Conservation (phyloP, 768 basidiomycete genomes). For the Suillus paluster region DNA sequence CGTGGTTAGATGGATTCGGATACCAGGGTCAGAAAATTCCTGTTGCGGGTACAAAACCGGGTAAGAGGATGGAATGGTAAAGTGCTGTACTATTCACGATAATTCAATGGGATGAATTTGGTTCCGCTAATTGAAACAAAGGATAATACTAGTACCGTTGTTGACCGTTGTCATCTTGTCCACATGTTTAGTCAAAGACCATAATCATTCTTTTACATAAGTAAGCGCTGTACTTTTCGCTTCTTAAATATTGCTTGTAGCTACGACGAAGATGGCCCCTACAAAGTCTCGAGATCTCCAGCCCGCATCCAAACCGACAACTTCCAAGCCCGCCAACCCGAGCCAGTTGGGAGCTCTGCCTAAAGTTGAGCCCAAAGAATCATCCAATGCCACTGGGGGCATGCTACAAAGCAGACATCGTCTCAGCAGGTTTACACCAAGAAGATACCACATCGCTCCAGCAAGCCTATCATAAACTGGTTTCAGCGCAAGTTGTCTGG, state of each 20-base stretch:
- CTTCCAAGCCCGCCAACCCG: neutral
- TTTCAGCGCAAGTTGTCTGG: slow-evolving; percentile 86
- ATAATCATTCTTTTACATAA: slow-evolving; percentile 2
- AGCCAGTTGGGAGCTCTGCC: slow-evolving; percentile 10
- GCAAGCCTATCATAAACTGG: slow-evolving; percentile 90
- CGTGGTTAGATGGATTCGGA: slow-evolving; percentile 97
- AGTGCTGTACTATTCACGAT: neutral
- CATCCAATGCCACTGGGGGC: slow-evolving; percentile 18
- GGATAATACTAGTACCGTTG: neutral
- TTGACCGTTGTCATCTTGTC: too few relatives aligned
- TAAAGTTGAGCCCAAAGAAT: slow-evolving; percentile 22
- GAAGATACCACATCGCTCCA: slow-evolving; percentile 68
- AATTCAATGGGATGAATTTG: slow-evolving; percentile 4
- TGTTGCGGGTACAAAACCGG: slow-evolving; percentile 42
- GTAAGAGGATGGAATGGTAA: slow-evolving; percentile 77
- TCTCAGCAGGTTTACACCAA: slow-evolving; percentile 49
- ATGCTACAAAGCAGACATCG: slow-evolving; percentile 27
- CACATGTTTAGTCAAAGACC: neutral
- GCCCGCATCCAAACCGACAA: slow-evolving; percentile 17
- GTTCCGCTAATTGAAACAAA: slow-evolving; percentile 1
- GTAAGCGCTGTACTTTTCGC: slow-evolving; percentile 1
- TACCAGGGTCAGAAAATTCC: slow-evolving; percentile 83
- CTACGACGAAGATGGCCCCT: slow-evolving; percentile 16
- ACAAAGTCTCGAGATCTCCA: slow-evolving; percentile 18
- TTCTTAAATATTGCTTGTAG: slow-evolving; percentile 12